Evolutionary conservation across 1,139 yeast genomes (phyloP), one percentile per base, ranked within the genome.

Genomic region (Kazachstania sp.): DNA sequence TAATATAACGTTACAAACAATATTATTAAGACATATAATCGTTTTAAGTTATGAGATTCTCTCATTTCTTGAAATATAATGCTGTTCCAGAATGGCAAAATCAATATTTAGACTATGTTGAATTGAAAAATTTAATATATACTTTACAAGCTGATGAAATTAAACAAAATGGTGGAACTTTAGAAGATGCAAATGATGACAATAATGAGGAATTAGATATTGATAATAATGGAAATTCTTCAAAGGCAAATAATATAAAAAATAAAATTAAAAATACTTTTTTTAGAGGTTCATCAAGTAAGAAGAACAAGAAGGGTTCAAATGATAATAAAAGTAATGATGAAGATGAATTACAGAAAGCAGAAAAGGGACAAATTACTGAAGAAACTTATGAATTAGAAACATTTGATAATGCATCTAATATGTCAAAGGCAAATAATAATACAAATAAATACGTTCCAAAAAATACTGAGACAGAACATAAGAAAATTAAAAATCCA

Each of bases 51-150:
- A 82, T 82, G 88, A 81, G 81, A 70, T 82, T 82, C 62, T 79
- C 86, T 9, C 83, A 81, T 57, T 81, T 86, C 6, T 67, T 82
- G 54, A 84, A 81, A 67, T 81, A 81, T 57, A 82, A 82, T 59
- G 83, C 86, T 40, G 87, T 82, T 8, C 87, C 88, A 2, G 87
- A 81, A 64, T 82, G 88, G 88, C 77, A 82, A 48, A 79, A 80
- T 41, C 78, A 79, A 61, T 82, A 82, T 58, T 71, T 82, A 56
- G 79, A 83, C 47, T 82, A 82, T 59, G 74, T 82, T 15, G 76
- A 80, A 4, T 67, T 82, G 53, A 82, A 82, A 61, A 79, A 81
- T 61, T 67, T 78, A 44, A 78, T 81, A 32, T 82, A 81, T 58
- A 72, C 81, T 15, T 68, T 82, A 31, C 86, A 81, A 60, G 71